phyloP scores from a whole-genome alignment of 176 grass and related monocot species.

The Carex littledalei region DNA sequence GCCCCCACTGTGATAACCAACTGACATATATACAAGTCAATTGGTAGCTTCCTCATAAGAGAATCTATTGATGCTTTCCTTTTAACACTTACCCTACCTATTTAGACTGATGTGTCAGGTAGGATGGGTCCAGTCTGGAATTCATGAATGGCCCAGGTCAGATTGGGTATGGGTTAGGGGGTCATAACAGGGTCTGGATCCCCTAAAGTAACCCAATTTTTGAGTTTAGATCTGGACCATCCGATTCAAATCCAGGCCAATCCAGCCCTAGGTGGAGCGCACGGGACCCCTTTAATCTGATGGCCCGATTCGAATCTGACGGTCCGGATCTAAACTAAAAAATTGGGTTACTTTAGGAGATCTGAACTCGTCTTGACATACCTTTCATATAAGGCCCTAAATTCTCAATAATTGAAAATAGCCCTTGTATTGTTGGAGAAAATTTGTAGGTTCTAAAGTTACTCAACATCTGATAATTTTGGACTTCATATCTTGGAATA shows the following conservation, averaged over 20 bases:
- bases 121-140: not conserved
- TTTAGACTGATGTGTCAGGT: not conserved
- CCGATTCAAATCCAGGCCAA: no score
- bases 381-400: not conserved
- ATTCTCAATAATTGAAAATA: not conserved
- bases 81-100: not conserved
- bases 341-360: no score
- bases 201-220: no score
- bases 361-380: not conserved
- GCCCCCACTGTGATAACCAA: conserved; percentile 92
- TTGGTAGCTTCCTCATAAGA: not conserved
- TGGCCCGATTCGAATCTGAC: no score
- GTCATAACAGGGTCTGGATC: no score
- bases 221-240: no score
- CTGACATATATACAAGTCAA: conserved; percentile 35
- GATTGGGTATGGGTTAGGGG: not conserved
- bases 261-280: no score
- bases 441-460: not conserved
- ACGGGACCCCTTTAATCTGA: no score
- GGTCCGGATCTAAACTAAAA: no score
- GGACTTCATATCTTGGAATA: not conserved
- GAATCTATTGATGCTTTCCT: not conserved
- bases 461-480: not conserved
- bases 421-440: not conserved
- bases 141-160: not conserved